Percentiles rank a stretch among this genome's conserved stretches.
These are phyloP conservation scores for Apiotrichum gamsii DNA, from an alignment of 1,284 basidiomycete species.

Conservation along the genomic window DNA sequence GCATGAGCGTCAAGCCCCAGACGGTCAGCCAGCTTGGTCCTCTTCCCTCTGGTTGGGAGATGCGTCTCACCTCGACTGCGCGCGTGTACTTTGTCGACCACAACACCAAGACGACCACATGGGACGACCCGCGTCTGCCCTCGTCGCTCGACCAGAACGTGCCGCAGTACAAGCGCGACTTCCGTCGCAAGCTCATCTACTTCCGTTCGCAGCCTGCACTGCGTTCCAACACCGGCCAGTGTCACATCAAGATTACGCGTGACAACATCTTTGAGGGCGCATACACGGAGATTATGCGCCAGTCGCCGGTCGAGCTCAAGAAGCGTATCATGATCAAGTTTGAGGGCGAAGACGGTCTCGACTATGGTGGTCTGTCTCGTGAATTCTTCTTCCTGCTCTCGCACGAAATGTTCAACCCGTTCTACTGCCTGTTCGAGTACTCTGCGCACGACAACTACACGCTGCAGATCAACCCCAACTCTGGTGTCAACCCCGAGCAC, in stretches of 20 bases:
- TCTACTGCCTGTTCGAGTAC: slow-evolving; percentile 98
- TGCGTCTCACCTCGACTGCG: slow-evolving; percentile 86
- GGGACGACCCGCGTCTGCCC: slow-evolving; percentile 90
- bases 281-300: slow-evolving; percentile 87
- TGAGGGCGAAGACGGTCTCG: slow-evolving; percentile 95
- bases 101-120: slow-evolving; percentile 85
- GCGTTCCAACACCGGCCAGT: slow-evolving; percentile 81
- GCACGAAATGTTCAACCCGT: slow-evolving; percentile 98
- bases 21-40: slow-evolving; percentile 87
- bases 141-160: slow-evolving; percentile 70
- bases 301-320: slow-evolving; percentile 90
- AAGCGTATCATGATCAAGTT: slow-evolving; percentile 98
- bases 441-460: slow-evolving; percentile 99
- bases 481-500: slow-evolving; percentile 96
- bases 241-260: slow-evolving; percentile 90
- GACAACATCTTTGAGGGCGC: slow-evolving; percentile 94
- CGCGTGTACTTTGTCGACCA: slow-evolving; percentile 96
- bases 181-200: slow-evolving; percentile 96
- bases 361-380: slow-evolving; percentile 95
- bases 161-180: slow-evolving; percentile 99
- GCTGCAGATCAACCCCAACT: slow-evolving; percentile 95
- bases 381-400: slow-evolving; percentile 99
- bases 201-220: slow-evolving; percentile 97
- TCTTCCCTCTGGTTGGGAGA: slow-evolving; percentile 95
- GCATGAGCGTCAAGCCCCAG: slow-evolving; percentile 67